Base-by-base conservation (phyloP, 495 filamentous ascomycete genomes). In the Penicillium tannophilum region DNA sequence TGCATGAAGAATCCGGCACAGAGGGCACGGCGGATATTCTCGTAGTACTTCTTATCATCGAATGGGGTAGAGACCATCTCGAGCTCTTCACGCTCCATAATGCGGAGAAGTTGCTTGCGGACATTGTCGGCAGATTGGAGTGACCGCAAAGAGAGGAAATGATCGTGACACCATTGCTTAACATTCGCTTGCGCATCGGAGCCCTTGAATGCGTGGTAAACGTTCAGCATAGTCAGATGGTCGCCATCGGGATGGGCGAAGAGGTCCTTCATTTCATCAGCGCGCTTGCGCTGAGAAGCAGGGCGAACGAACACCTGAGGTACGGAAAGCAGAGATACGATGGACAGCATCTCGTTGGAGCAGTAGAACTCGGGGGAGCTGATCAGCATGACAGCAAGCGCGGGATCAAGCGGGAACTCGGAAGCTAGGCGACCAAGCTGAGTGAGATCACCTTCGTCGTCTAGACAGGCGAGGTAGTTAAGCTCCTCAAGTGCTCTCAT, bases 1-100 rank as follows among this genome's bases (percentile, higher is more conserved):
- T 99, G 95, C 94, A 99, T 99, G 81, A 99, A 99, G 79, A 98
- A 99, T 20, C 94, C 94, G 2, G 91, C 85, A 14, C 96, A 88
- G n/a, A 99, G 81, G 10, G 94, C 94, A 16, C 91, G 87, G 20
- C 92, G 89, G 66, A 99, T 98, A 68, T 99, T 99, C 73, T 84
- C 91, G 71, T 97, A 98, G 77, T 99, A 99, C 61, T 93, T 89
- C 81, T 96, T 97, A 74, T 98, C 87, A 50, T 92, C 89, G 76
- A 97, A 97, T 1, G 89, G 84, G 0, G 91, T 96, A 58, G 87
- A 92, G 48, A 98, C 70, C 48, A 99, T 83, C 44, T 94, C 89
- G 10, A 99, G 72, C 52, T 88, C 91, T 54, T 89, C 81, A 19
- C 87, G 90, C 76, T 98, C 94, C 94, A 99, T 99, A 67, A 98